These are phyloP conservation scores for Claviceps lovelessii DNA, from an alignment of 2,329 filamentous ascomycete genomes.

Conservation along the genomic window DNA sequence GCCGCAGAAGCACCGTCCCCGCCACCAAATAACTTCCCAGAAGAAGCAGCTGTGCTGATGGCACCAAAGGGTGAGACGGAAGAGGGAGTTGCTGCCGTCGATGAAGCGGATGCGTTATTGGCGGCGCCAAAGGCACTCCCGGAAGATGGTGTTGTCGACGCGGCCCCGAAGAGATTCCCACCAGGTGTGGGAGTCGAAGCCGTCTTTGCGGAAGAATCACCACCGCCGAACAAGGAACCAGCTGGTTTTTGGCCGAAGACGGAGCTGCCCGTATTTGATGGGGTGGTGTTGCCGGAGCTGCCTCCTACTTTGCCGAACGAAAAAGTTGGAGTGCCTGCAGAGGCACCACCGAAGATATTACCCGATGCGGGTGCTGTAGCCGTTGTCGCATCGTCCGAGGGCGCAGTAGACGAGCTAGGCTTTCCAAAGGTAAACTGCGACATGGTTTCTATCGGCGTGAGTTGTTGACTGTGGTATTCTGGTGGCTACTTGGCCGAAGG, in stretches of 20 bases:
- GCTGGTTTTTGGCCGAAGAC: conserved; percentile 21
- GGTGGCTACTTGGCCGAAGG: background rate
- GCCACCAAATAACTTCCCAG: conserved; percentile 8
- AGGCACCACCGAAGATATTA: conserved; percentile 25
- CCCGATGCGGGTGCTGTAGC: conserved; percentile 26
- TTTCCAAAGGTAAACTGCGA: conserved; percentile 24
- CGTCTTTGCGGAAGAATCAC: conserved; percentile 13
- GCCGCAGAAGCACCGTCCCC: background rate
- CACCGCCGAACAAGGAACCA: conserved; percentile 16
- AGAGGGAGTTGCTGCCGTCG: conserved; percentile 9
- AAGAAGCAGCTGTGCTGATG: conserved; percentile 4
- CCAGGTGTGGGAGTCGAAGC: conserved; percentile 12
- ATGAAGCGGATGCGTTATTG: conserved; percentile 1
- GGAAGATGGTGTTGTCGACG: conserved; percentile 8
- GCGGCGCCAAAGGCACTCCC: conserved; percentile 8
- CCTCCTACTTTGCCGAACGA: conserved; percentile 24
- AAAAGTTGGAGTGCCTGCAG: conserved; percentile 21
- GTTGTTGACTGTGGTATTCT: background rate
- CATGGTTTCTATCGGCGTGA: conserved; percentile 16
- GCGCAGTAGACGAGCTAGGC: conserved; percentile 19
- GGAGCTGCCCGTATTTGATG: conserved; percentile 14
- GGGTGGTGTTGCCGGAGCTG: conserved; percentile 14
- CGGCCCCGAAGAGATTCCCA: conserved; percentile 18
- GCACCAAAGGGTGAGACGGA: conserved; percentile 5
- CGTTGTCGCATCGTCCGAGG: conserved; percentile 16